Evolutionary conservation across 768 basidiomycete species (phyloP), one percentile per base, ranked within the genome.

Genomic region (Phallus indusiatus): DNA sequence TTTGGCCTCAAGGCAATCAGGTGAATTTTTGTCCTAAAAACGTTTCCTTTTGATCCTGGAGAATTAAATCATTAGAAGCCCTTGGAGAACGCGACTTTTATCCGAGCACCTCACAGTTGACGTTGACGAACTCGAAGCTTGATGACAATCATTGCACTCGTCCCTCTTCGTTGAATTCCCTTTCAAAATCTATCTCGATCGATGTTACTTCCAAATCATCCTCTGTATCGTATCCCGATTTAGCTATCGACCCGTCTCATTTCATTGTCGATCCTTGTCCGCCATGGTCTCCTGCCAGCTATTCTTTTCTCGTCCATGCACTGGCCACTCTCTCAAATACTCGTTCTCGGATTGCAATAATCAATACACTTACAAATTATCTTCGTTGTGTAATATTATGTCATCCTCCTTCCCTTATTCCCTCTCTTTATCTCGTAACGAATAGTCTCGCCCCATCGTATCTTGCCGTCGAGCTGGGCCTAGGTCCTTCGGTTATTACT

Each of bases 361-460:
- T 83, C 61, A 82, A 86, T 65, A 78, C 77, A 17, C 71, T 90
- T 58, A 85, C 85, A 37, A 95, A 94, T 65, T 77, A 86, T 28
- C 70, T 95, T 9, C 84, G 87, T 28, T 77, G 81, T 20, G 77
- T 95, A 55, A 76, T 84, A 61, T 68, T 73, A 42, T 79, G 83
- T 64, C 82, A 92, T 65, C 81, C 88, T 0, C 56, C 75, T 20
- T 86, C 89, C 46, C 78, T 95, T 48, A 73, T 87, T 50, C 79
- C 88, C n/a, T 78, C 88, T 36, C 72, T 92, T 7, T 93, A 92
- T 68, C 80, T 93, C 20, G 74, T 93, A 34, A 90, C 90, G 12
- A 94, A 92, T 68, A 81, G 87, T 20, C 76, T 93, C 36, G 77
- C 82, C 1, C 88, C 90, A 18, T 80, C 87, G 0, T 94, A 91